These are phyloP conservation scores for Miscanthus lutarioriparius DNA, from an alignment of 176 grass and related monocot genomes.

Conservation along the genomic window DNA sequence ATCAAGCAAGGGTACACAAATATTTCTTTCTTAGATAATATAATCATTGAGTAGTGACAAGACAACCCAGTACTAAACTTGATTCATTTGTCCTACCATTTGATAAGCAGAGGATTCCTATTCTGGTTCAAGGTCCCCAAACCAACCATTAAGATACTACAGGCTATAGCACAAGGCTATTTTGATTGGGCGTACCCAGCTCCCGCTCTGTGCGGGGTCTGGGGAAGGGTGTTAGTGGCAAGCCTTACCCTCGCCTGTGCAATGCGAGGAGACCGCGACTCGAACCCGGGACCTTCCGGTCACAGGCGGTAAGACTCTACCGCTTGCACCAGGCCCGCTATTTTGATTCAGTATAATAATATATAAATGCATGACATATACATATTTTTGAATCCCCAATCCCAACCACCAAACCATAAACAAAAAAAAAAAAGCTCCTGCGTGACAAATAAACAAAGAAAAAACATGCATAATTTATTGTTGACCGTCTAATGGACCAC, in stretches of 20 bases:
- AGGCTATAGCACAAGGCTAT: not conserved
- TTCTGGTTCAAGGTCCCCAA: not conserved
- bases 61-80: not conserved
- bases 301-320: too few relatives aligned
- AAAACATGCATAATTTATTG: not conserved
- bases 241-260: too few relatives aligned
- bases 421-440: conserved; percentile 3
- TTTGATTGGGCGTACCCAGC: too few relatives aligned
- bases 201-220: too few relatives aligned
- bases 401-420: not conserved
- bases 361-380: not conserved
- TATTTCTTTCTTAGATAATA: conserved; percentile 2
- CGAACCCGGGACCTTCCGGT: too few relatives aligned
- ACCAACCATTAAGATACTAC: conserved; percentile 7
- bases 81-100: not conserved
- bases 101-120: not conserved
- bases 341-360: not conserved
- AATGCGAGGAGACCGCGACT: too few relatives aligned
- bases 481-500: not conserved
- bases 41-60: not conserved
- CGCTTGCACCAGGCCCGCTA: too few relatives aligned
- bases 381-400: not conserved
- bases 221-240: too few relatives aligned
- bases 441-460: conserved; percentile 6
- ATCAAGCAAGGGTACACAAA: not conserved